Base-by-base conservation (phyloP, 176 grass and related monocot species). In the Aegilops tauschii region DNA sequence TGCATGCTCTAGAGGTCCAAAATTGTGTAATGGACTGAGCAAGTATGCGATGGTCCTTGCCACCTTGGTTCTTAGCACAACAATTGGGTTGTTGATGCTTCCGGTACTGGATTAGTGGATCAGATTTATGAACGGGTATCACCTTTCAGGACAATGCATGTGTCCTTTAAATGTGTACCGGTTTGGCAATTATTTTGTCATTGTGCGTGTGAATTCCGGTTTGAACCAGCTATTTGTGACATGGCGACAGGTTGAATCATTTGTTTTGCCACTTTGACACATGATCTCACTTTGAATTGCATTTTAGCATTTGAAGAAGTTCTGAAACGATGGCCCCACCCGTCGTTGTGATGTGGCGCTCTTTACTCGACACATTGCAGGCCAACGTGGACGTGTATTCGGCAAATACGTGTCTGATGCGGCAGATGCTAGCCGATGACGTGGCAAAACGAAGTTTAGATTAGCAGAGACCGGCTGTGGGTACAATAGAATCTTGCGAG, bases 31-130 rank as follows among this genome's bases (percentile, higher is more conserved):
- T 72, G 36, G 29, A n/a, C 42, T 37, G 68, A 80, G 69, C 37
- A 84, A 84, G 76, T 29, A 84, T 80, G 59, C 4, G 61, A 30
- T 20, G 52, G 54, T 62, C 18, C 39, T 59, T 52, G 45, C 45
- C 73, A 54, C 27, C 45, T 54, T 85, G 50, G 20, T 81, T 30
- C 39, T 76, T 81, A 69, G n/a, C 47, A 49, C 23, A 69, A 8
- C 61, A 87, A 12, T 80, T 79, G 52, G 29, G 63, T 49, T 81
- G 37, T 84, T 85, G 77, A 65, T 77, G 31, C 65, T 88, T 90
- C 49, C 20, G 47, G 37, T 76, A 35, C 69, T 61, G 49, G 69
- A 12, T 76, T 13, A 75, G 42, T 75, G 72, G 72, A 81, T 91
- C 84, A 65, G 62, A 83, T 82, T 82, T 76, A 65, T 90, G 73